Conservation (phyloP, 2,329 filamentous ascomycete species). For the Proliferodiscus dingleyae region DNA sequence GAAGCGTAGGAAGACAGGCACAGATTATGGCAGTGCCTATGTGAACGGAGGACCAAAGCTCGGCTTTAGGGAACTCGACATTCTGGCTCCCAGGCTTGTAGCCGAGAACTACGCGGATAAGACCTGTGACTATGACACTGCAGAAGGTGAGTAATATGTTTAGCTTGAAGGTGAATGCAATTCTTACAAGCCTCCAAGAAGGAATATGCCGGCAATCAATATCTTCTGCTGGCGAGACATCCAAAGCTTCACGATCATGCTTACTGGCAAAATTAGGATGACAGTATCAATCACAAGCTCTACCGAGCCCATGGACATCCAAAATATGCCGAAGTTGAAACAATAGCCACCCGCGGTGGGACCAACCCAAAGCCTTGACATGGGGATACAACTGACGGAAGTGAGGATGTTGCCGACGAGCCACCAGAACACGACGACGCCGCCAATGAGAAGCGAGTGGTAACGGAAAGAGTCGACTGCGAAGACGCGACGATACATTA, state of each 20-base stretch:
- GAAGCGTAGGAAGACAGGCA: slow-evolving; percentile 11
- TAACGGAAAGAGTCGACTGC: not conserved
- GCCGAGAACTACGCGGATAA: slow-evolving; percentile 9
- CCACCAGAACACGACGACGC: not conserved
- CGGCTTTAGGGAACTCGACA: slow-evolving; percentile 9
- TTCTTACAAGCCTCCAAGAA: slow-evolving; percentile 6
- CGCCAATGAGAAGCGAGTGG: not conserved
- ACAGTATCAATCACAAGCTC: not conserved
- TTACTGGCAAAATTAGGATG: not conserved
- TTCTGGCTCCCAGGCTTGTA: slow-evolving; percentile 11
- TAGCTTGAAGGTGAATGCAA: not conserved
- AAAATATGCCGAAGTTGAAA: slow-evolving; percentile 1
- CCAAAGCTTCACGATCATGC: not conserved
- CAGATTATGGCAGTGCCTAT: slow-evolving; percentile 14
- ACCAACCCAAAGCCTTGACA: not conserved
- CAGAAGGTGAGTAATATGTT: not conserved
- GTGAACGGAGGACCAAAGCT: slow-evolving; percentile 13
- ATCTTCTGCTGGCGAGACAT: slow-evolving; percentile 1
- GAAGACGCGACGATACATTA: slow-evolving; percentile 4
- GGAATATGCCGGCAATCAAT: slow-evolving; percentile 1
- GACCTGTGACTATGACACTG: slow-evolving; percentile 11
- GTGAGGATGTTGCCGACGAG: not conserved
- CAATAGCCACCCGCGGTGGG: slow-evolving; percentile 1
- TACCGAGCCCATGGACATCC: slow-evolving; percentile 1
- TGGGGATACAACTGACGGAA: not conserved